Evolutionary conservation across 345 rosid species (phyloP).

Genomic region (Carallia pectinifolia): DNA sequence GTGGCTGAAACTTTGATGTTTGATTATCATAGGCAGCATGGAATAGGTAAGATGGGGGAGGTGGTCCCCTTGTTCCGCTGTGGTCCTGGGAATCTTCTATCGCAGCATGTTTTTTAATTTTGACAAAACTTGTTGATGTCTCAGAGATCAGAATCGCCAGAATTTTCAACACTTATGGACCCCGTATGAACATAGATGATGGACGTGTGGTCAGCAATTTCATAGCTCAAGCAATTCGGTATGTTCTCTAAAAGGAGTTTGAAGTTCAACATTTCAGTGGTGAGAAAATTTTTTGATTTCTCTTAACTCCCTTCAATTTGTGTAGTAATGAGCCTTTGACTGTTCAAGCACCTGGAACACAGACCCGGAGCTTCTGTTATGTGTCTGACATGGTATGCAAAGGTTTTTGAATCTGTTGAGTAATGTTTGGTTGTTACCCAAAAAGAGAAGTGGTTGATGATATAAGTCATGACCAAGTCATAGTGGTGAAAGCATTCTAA

Average conservation of each 20-base stretch:
- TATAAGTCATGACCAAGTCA: not conserved
- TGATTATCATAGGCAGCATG: slow-evolving; percentile 94
- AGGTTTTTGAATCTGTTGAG: not conserved
- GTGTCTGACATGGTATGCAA: slow-evolving; percentile 86
- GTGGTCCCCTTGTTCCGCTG: too few relatives aligned
- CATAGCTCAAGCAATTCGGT: slow-evolving; percentile 96
- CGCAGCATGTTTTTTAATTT: not conserved
- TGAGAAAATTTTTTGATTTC: not conserved
- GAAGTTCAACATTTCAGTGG: not conserved
- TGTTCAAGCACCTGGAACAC: slow-evolving; percentile 94
- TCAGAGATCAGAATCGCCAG: slow-evolving; percentile 85
- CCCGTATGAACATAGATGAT: slow-evolving; percentile 94
- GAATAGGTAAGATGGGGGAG: slow-evolving; percentile 52
- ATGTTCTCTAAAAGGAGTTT: not conserved
- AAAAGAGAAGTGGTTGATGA: not conserved
- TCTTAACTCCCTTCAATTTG: slow-evolving; percentile 1
- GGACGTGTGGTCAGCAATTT: slow-evolving; percentile 98
- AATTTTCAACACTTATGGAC: slow-evolving; percentile 94
- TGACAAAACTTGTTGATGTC: not conserved
- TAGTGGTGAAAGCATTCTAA: not conserved
- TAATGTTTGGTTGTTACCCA: not conserved
- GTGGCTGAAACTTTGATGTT: slow-evolving; percentile 95
- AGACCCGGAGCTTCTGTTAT: slow-evolving; percentile 94
- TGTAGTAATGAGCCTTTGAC: slow-evolving; percentile 79
- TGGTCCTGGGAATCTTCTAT: too few relatives aligned